Percentiles rank a stretch among this genome's conserved stretches.
These are phyloP conservation scores for Patellifolia procumbens DNA, from an alignment of 179 eudicot species.

Conservation along the genomic window DNA sequence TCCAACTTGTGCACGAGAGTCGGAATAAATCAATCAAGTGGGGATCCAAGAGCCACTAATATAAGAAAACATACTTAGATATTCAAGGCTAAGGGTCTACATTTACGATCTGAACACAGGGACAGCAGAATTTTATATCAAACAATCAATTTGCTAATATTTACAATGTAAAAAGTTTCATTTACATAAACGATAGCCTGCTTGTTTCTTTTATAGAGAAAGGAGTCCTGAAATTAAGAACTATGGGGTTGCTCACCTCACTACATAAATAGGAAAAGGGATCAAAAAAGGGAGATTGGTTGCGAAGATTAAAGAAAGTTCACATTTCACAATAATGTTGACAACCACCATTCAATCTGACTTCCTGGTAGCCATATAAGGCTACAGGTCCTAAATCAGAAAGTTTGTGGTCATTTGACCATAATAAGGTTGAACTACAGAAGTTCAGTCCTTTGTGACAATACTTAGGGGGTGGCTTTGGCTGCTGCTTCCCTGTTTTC, in stretches of 20 bases:
- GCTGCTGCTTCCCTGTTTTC: background rate
- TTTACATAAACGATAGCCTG: background rate
- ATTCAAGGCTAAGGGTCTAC: background rate
- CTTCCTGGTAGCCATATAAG: background rate
- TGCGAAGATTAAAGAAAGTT: background rate
- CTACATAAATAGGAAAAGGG: background rate
- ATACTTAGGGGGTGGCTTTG: background rate
- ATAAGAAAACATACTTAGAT: background rate
- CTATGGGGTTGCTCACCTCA: background rate
- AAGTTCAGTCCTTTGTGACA: background rate
- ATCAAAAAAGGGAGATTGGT: background rate
- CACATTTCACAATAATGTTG: background rate
- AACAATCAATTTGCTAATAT: background rate
- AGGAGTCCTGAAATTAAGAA: background rate
- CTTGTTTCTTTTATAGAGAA: background rate
- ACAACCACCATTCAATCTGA: background rate
- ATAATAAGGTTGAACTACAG: background rate
- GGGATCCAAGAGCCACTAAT: background rate
- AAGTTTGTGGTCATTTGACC: background rate
- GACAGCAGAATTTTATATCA: background rate
- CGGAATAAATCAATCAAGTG: background rate
- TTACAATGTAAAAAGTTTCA: no score
- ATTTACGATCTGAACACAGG: background rate
- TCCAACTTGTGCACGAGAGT: background rate
- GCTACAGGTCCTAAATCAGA: background rate